Base-by-base conservation (phyloP, 208 protist genomes). In the Leishmania braziliensis region DNA sequence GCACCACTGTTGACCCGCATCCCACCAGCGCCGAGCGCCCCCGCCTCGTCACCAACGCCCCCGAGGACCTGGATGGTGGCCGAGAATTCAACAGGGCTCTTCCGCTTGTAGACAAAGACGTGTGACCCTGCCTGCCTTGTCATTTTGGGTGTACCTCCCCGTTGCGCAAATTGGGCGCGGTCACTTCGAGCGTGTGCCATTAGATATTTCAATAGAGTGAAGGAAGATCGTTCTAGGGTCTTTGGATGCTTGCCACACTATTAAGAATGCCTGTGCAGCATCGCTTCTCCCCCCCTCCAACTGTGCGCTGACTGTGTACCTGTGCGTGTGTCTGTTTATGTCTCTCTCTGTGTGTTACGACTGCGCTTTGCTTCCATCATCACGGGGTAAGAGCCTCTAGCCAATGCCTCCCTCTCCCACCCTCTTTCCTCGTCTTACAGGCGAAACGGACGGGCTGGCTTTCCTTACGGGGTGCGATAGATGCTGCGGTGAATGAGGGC, bases 71-170 rank as follows among this genome's bases (percentile, higher is more conserved):
- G 84, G 84, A 14, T 54, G 8, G 77, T 80, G 50, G 74, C 80
- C 14, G 80, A 79, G 20, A 82, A 48, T 75, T 58, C 70, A 20
- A 88, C 84, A 23, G 84, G 84, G 53, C 66, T 88, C 20, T 88
- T 88, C 63, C 84, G 84, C 36, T 66, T 88, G 5, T 88, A 84
- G 58, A 77, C 20, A 2, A 26, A 5, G 3, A 66, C 53, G 39
- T 10, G 72, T 62, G 29, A n/a, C n/a, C 18, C 46, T 54, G 23
- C 69, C 36, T 36, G 16, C 69, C 3, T 48, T 36, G 26, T 12
- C 43, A 10, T 73, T 29, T 73, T 4, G 2, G 39, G 23, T 77
- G 6, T 33, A 39, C 26, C 5, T 46, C 54, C 18, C 29, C 39
- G 10, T 39, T 18, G 14, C 10, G 51, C 39, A 73, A 51, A 36